A percentile compares a stretch with the other conserved stretches of the same genome.
Conservation (phyloP, 75 land plant genomes). For the Pinus tabuliformis region DNA sequence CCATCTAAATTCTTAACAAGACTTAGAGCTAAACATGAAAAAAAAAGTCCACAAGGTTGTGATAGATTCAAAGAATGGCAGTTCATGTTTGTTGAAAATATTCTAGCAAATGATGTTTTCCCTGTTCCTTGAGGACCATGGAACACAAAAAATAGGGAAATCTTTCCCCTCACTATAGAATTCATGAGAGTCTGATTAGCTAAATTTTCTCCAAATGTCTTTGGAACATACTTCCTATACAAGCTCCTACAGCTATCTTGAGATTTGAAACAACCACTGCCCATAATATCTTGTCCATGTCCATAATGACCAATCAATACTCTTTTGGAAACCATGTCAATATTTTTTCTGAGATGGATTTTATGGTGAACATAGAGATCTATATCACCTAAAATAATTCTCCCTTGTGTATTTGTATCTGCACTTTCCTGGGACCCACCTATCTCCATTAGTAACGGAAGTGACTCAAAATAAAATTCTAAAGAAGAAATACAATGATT, state of each 20-base stretch:
- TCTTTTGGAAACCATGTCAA: slow-evolving; percentile 35
- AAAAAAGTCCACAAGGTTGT: slow-evolving; percentile 82
- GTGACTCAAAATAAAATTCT: slow-evolving; percentile 49
- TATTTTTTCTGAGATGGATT: slow-evolving; percentile 27
- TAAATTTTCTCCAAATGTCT: slow-evolving; percentile 73
- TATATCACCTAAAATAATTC: slow-evolving; percentile 53
- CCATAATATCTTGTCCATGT: slow-evolving; percentile 8
- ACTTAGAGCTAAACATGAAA: slow-evolving; percentile 57
- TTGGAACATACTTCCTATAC: slow-evolving; percentile 89
- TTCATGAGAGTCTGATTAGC: slow-evolving; percentile 82
- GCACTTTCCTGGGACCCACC: slow-evolving; percentile 42
- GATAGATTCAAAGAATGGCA: slow-evolving; percentile 57
- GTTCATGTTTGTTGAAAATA: slow-evolving; percentile 84
- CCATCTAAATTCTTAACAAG: slow-evolving; percentile 24
- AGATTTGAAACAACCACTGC: neutral
- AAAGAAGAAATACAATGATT: slow-evolving; percentile 32
- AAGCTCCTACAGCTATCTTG: slow-evolving; percentile 37
- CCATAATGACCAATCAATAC: slow-evolving; percentile 22
- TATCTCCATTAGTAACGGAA: slow-evolving; percentile 61
- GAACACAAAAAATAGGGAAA: slow-evolving; percentile 84
- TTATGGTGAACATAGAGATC: slow-evolving; percentile 37
- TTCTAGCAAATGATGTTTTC: slow-evolving; percentile 76
- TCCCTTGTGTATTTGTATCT: slow-evolving; percentile 24
- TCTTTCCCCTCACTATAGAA: slow-evolving; percentile 55
- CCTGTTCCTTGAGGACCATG: slow-evolving; percentile 98